phyloP scores from a whole-genome alignment of 306 rosid genomes.

The Luffa aegyptiaca region DNA sequence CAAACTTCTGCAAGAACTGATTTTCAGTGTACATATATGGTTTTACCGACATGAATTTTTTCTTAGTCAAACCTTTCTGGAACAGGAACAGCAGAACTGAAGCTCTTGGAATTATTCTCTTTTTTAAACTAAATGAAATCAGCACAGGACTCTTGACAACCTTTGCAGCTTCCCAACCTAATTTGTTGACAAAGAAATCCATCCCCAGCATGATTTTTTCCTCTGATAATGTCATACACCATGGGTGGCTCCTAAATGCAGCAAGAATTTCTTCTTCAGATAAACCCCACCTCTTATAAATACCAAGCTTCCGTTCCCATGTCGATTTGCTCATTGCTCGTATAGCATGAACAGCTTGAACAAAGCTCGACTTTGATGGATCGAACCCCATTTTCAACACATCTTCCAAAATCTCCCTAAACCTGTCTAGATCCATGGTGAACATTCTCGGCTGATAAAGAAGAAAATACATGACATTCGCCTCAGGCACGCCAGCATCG shows the following conservation, averaged over 20 bases:
- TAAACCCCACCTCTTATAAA: constrained; percentile 40
- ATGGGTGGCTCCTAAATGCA: constrained; percentile 23
- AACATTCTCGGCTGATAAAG: constrained; percentile 9
- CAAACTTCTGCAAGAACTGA: constrained; percentile 15
- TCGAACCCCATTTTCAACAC: constrained; percentile 20
- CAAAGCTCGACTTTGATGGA: constrained; percentile 6
- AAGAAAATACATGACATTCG: background rate
- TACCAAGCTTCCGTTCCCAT: constrained; percentile 22
- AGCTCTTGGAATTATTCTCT: constrained; percentile 29
- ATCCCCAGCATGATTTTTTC: constrained; percentile 19
- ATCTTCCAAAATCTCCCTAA: constrained; percentile 16
- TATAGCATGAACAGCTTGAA: constrained; percentile 15
- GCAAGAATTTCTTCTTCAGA: constrained; percentile 16
- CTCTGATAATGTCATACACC: constrained; percentile 26
- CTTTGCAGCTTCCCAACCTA: constrained; percentile 24
- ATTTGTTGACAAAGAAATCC: constrained; percentile 23
- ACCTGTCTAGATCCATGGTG: background rate
- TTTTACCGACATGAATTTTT: background rate
- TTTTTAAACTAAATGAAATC: constrained; percentile 22
- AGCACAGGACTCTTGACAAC: constrained; percentile 4
- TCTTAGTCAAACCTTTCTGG: constrained; percentile 18
- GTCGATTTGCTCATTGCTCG: background rate
- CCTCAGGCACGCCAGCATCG: constrained; percentile 14
- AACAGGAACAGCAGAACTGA: constrained; percentile 23
- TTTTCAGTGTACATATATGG: background rate